phyloP scores from a whole-genome alignment of 2,329 filamentous ascomycete species.

The Penicillium sp. region DNA sequence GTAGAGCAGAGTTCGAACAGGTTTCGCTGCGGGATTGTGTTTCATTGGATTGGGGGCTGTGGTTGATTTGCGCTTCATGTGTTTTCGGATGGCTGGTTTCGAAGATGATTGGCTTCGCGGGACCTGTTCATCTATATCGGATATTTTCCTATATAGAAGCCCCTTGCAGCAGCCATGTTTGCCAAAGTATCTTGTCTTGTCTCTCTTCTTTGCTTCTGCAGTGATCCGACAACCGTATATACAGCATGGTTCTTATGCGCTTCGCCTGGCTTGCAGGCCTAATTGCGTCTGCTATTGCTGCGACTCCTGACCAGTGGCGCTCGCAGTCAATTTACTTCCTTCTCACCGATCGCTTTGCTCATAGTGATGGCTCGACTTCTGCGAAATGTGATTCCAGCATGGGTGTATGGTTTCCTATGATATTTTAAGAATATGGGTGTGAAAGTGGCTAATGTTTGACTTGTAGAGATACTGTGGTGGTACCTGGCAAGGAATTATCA shows the following conservation, averaged over 20 bases:
- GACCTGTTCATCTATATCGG: background rate
- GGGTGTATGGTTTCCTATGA: constrained; percentile 17
- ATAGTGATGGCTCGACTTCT: constrained; percentile 42
- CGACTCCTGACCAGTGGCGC: constrained; percentile 42
- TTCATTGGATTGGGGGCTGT: constrained; percentile 1
- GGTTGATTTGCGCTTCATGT: background rate
- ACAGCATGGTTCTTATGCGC: constrained; percentile 21
- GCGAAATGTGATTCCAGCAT: constrained; percentile 31
- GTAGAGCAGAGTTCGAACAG: constrained; percentile 6
- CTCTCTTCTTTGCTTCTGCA: background rate
- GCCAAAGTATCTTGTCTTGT: background rate
- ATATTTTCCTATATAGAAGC: background rate
- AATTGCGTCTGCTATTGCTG: constrained; percentile 28
- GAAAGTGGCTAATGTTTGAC: background rate
- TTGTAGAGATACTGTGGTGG: constrained; percentile 44
- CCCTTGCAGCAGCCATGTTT: background rate
- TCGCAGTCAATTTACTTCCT: constrained; percentile 50
- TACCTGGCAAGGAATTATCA: constrained; percentile 50
- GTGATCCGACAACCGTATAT: background rate
- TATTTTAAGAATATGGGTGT: background rate
- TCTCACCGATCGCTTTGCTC: constrained; percentile 49
- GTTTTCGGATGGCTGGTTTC: background rate
- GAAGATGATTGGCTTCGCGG: background rate
- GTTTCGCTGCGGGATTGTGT: background rate
- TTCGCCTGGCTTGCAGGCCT: constrained; percentile 22